These are phyloP conservation scores for Takashimella koratensis DNA, from an alignment of 1,284 basidiomycete genomes.

Conservation along the genomic window DNA sequence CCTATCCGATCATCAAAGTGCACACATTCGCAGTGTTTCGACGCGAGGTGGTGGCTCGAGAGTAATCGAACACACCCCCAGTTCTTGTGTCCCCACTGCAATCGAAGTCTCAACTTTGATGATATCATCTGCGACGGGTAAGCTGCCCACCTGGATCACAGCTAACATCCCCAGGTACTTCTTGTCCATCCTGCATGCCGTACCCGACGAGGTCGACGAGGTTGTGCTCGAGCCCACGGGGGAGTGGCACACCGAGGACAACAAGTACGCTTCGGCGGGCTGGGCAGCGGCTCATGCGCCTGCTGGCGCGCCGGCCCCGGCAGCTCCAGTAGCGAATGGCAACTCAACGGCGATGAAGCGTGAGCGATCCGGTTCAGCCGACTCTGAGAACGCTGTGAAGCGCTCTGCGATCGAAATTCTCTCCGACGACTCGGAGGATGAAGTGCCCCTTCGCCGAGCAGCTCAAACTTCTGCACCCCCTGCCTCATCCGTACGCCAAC, in stretches of 20 bases:
- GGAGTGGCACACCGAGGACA: conserved; percentile 89
- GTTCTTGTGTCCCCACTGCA: conserved; percentile 95
- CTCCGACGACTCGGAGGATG: conserved; percentile 71
- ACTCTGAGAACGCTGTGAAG: conserved; percentile 21
- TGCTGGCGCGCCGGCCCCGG: neutral
- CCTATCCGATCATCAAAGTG: conserved; percentile 83
- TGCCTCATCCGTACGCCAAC: too few species aligned
- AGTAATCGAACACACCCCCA: conserved; percentile 96
- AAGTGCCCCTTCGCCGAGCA: conserved; percentile 53
- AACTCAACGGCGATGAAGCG: conserved; percentile 4
- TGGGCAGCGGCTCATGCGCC: conserved; percentile 60
- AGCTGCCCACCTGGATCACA: conserved; percentile 29
- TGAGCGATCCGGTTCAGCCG: conserved; percentile 1
- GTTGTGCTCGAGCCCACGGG: conserved; percentile 92
- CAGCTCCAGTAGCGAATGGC: neutral
- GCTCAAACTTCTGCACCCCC: neutral
- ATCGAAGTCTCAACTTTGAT: conserved; percentile 68
- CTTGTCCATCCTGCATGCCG: conserved; percentile 30
- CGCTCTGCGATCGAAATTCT: conserved; percentile 61
- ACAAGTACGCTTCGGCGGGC: conserved; percentile 67
- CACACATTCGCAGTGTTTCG: conserved; percentile 92
- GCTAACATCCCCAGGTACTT: conserved; percentile 21
- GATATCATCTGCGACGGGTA: conserved; percentile 91
- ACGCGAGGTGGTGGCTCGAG: conserved; percentile 88
- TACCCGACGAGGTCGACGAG: conserved; percentile 74